These are phyloP conservation scores for Buddleja alternifolia DNA, from an alignment of 257 asterid genomes.

Conservation along the genomic window DNA sequence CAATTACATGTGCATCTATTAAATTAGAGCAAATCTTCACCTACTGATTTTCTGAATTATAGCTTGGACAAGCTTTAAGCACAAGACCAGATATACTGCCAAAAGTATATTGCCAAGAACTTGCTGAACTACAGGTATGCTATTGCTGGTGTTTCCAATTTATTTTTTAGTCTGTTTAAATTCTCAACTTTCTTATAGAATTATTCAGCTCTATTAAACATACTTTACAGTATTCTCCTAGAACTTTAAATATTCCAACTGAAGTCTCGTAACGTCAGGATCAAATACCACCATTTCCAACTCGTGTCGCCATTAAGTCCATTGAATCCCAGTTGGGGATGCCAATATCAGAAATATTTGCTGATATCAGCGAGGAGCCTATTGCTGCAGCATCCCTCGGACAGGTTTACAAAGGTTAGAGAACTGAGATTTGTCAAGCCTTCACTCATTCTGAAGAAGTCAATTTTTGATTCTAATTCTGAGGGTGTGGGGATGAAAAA, in stretches of 20 bases:
- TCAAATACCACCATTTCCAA: slow-evolving; percentile 96
- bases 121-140: slow-evolving; percentile 83
- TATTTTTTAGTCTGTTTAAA: not conserved
- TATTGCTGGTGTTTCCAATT: slow-evolving; percentile 13
- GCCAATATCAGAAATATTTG: slow-evolving; percentile 78
- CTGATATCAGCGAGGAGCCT: slow-evolving; percentile 92
- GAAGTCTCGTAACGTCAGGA: slow-evolving; percentile 57
- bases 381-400: slow-evolving; percentile 98
- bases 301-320: slow-evolving; percentile 74
- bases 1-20: too few relatives aligned
- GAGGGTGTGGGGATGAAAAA: slow-evolving; percentile 6
- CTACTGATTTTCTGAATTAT: slow-evolving; percentile 37
- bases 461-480: not conserved
- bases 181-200: slow-evolving; percentile 21
- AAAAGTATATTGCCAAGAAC: slow-evolving; percentile 89
- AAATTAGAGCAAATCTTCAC: too few relatives aligned
- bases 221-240: slow-evolving; percentile 19
- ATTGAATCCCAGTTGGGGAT: slow-evolving; percentile 87
- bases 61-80: slow-evolving; percentile 99
- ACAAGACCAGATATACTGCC: slow-evolving; percentile 97
- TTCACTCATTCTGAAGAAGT: not conserved
- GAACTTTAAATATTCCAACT: slow-evolving; percentile 29
- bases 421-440: slow-evolving; percentile 29
- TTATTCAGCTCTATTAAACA: slow-evolving; percentile 8
- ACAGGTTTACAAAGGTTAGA: slow-evolving; percentile 95